Base-by-base conservation (phyloP, 2,329 filamentous ascomycete genomes). In the Alternaria panax region DNA sequence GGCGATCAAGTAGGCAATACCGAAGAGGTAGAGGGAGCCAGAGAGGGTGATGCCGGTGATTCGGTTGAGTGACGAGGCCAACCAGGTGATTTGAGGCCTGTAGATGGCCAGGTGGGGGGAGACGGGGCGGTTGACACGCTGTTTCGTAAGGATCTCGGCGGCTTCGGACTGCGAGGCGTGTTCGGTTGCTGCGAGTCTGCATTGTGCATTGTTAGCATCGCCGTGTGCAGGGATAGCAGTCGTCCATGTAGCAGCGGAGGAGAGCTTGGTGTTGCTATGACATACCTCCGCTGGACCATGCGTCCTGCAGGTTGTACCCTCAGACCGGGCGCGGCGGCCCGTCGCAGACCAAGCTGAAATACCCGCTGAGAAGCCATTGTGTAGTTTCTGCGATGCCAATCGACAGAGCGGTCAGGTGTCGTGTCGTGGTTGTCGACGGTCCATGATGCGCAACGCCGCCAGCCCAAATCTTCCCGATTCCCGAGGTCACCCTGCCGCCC, bases 31-130 rank as follows among this genome's bases (percentile, higher is more conserved):
- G 64, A 96, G 85, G 50, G 83, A 80, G 65, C 90, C 91, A 60
- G 88, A 89, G 68, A 96, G 85, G 60, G 85, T 79, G 75, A 85
- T 81, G 72, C 92, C 93, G n/a, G 92, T 94, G 82, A 97, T 88
- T 74, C 93, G 92, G 83, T 93, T 91, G 80, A 92, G 85, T 58
- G 84, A 88, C 70, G 88, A 89, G 69, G 85, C 85, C 79, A 92
- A 89, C 90, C 89, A 97, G 71, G 92, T 95, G 81, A 97, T 91
- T 80, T 92, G 88, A 60, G 90, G 87, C 79, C 88, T 86, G 88
- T 97, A 97, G 86, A 96, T 93, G 74, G 82, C 78, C 64, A 97
- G 87, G 78, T 97, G 93, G 55, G 93, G 93, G 45, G 92, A 86
- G 71, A 97, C 85, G 76, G 93, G 93, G 52, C 93, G 93, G 74